Evolutionary conservation across 2,329 filamentous ascomycete genomes (phyloP).

Genomic region (Cucurbitaria berberidis): DNA sequence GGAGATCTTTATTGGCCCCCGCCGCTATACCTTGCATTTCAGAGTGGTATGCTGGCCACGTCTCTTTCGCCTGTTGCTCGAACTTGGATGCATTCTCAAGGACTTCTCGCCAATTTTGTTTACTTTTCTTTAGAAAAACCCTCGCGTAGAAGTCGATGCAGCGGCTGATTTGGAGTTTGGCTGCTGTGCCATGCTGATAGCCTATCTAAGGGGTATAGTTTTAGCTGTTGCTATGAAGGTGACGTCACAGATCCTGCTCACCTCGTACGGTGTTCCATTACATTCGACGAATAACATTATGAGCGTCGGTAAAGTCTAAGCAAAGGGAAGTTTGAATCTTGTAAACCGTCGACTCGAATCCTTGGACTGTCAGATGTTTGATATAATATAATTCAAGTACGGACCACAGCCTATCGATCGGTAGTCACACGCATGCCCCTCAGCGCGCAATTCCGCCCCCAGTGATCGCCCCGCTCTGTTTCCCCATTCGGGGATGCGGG

Average conservation of each 20-base stretch:
- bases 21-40: slow-evolving; percentile 61
- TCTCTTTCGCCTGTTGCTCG: slow-evolving; percentile 51
- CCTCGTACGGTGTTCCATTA: slow-evolving; percentile 53
- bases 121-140: slow-evolving; percentile 56
- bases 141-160: slow-evolving; percentile 56
- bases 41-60: slow-evolving; percentile 53
- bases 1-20: slow-evolving; percentile 54
- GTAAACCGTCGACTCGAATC: no score
- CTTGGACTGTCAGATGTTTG: background rate
- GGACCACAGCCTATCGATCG: slow-evolving; percentile 2
- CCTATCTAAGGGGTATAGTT: slow-evolving; percentile 53
- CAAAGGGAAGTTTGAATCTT: background rate
- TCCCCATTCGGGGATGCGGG: background rate
- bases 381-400: no score
- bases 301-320: background rate
- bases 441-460: slow-evolving; percentile 28
- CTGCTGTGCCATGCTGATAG: slow-evolving; percentile 52
- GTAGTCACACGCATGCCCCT: slow-evolving; percentile 14
- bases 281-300: slow-evolving; percentile 51
- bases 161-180: slow-evolving; percentile 49
- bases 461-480: slow-evolving; percentile 9
- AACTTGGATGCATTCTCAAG: slow-evolving; percentile 56
- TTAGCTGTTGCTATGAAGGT: slow-evolving; percentile 1
- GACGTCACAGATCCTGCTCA: slow-evolving; percentile 30
- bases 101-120: slow-evolving; percentile 55